Evolutionary conservation across 106 monocot genomes (phyloP).

Genomic region (Allium sativum): DNA sequence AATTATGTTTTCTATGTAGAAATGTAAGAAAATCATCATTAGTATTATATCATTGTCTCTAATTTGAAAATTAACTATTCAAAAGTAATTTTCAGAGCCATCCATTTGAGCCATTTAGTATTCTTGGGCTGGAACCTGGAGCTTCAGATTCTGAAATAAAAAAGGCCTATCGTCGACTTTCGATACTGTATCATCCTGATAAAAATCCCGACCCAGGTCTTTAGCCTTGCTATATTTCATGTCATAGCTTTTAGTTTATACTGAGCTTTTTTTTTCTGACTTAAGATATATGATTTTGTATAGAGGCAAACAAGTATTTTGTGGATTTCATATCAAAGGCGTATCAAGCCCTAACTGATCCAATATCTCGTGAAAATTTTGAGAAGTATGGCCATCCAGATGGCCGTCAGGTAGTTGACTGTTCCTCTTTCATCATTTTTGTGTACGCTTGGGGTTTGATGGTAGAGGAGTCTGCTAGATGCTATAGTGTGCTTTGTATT

Average conservation of each 20-base stretch:
- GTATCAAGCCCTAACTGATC: conserved; percentile 24
- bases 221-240: background rate
- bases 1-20: no score
- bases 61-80: conserved; percentile 2
- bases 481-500: background rate
- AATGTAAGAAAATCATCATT: background rate
- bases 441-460: background rate
- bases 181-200: conserved; percentile 91
- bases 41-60: background rate
- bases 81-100: conserved; percentile 32
- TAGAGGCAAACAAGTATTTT: conserved; percentile 71
- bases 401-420: conserved; percentile 73
- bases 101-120: conserved; percentile 83
- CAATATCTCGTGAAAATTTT: conserved; percentile 66
- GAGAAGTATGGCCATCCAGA: conserved; percentile 96
- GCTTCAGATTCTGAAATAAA: conserved; percentile 83
- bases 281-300: conserved; percentile 10
- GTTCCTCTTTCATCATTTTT: conserved; percentile 1
- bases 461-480: background rate
- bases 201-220: conserved; percentile 98
- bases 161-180: conserved; percentile 85
- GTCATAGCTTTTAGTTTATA: background rate
- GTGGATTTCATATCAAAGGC: conserved; percentile 26
- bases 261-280: background rate
- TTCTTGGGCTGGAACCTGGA: conserved; percentile 84